These are phyloP conservation scores for Dissoconium aciculare DNA, from an alignment of 2,329 filamentous ascomycete genomes.

Conservation along the genomic window DNA sequence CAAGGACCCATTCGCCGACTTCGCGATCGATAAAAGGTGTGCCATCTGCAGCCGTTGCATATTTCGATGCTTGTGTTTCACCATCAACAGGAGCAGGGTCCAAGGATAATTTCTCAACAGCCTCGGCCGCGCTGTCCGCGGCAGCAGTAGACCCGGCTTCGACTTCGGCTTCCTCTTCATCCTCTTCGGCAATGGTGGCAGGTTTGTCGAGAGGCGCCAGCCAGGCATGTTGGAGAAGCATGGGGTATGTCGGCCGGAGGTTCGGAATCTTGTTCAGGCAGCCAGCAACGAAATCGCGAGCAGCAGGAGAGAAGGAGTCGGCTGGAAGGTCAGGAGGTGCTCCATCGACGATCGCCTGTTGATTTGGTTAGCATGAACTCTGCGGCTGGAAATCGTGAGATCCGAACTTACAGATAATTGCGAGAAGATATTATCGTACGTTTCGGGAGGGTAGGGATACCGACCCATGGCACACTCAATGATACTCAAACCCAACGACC, in stretches of 20 bases:
- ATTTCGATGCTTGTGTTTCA: constrained; percentile 1
- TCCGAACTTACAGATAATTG: constrained; percentile 80
- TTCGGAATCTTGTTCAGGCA: constrained; percentile 89
- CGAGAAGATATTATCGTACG: constrained; percentile 96
- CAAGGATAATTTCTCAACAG: too few species aligned
- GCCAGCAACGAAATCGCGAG: constrained; percentile 72
- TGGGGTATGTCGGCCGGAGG: constrained; percentile 83
- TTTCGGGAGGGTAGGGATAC: constrained; percentile 94
- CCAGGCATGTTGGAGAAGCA: constrained; percentile 83
- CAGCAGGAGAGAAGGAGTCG: constrained; percentile 61
- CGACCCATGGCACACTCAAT: constrained; percentile 90
- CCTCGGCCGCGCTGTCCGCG: constrained; percentile 11
- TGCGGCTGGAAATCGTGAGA: too few species aligned
- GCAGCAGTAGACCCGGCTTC: too few species aligned
- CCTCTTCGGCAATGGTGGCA: constrained; percentile 55
- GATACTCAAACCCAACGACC: constrained; percentile 85
- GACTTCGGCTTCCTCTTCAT: constrained; percentile 43
- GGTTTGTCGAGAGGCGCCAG: constrained; percentile 61
- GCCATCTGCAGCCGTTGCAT: not conserved
- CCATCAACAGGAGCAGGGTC: not conserved
- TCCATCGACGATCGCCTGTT: constrained; percentile 88
- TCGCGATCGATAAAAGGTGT: constrained; percentile 49
- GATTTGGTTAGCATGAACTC: too few species aligned
- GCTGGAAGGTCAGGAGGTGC: constrained; percentile 79
- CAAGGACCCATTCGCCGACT: constrained; percentile 71